Percentiles rank a stretch among this genome's conserved stretches.
These are phyloP conservation scores for Candida tammaniensis DNA, from an alignment of 805 yeast genomes.

Conservation along the genomic window DNA sequence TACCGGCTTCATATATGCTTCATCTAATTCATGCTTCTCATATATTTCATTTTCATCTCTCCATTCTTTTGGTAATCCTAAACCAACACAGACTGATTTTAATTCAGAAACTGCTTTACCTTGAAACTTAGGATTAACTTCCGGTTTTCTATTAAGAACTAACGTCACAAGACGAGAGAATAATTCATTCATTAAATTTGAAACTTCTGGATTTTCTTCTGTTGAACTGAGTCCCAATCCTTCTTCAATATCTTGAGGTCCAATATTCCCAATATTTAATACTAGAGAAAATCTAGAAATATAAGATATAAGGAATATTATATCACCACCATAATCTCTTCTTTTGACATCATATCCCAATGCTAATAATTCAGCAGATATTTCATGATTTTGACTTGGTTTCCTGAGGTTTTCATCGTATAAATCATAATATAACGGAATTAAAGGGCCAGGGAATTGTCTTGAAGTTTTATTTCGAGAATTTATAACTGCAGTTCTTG, in stretches of 20 bases:
- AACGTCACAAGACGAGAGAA: conserved; percentile 30
- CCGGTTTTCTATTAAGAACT: conserved; percentile 36
- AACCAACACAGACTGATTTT: conserved; percentile 20
- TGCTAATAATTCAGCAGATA: conserved; percentile 27
- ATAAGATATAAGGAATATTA: conserved; percentile 30
- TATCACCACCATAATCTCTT: conserved; percentile 30
- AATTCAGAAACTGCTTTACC: conserved; percentile 34
- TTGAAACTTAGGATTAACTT: conserved; percentile 19
- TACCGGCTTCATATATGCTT: conserved; percentile 2
- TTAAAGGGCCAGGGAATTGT: conserved; percentile 39
- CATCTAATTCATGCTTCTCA: conserved; percentile 8
- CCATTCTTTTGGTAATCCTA: conserved; percentile 43
- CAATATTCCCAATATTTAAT: conserved; percentile 17
- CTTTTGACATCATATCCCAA: conserved; percentile 27
- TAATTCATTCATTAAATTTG: conserved; percentile 30
- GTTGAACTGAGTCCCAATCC: conserved; percentile 26
- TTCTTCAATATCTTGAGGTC: conserved; percentile 37
- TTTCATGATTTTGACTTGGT: conserved; percentile 11
- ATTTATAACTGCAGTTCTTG: conserved; percentile 32
- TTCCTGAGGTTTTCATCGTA: conserved; percentile 36
- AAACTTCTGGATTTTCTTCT: conserved; percentile 14
- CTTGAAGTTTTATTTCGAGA: conserved; percentile 27
- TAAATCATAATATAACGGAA: conserved; percentile 30
- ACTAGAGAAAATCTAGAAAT: conserved; percentile 29
- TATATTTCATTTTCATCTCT: conserved; percentile 16